A percentile compares a stretch with the other conserved stretches of the same genome.
phyloP scores from a whole-genome alignment of 352 stramenopile genomes.

The Pythium guiyangense region DNA sequence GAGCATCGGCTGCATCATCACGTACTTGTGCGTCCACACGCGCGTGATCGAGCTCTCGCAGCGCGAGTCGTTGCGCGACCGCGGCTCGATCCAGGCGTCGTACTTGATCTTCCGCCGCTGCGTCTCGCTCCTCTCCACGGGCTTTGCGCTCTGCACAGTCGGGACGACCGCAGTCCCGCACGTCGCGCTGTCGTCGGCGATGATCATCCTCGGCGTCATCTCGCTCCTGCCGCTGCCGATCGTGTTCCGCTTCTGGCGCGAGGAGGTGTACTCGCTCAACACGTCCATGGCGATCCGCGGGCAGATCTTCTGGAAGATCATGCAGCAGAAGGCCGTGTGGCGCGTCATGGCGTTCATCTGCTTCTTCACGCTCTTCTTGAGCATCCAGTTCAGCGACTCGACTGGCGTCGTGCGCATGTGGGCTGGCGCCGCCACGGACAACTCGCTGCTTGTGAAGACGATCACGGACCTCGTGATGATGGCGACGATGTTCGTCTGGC shows the following conservation, averaged over 20 bases:
- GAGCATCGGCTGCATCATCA: constrained; percentile 38
- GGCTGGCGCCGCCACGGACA: constrained; percentile 22
- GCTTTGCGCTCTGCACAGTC: constrained; percentile 16
- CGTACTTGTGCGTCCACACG: constrained; percentile 35
- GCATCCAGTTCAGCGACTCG: constrained; percentile 23
- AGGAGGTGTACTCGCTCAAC: constrained; percentile 30
- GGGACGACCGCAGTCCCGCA: constrained; percentile 9
- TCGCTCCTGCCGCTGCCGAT: constrained; percentile 23
- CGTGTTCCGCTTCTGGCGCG: constrained; percentile 28
- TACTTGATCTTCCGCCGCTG: constrained; percentile 34
- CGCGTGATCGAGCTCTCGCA: constrained; percentile 38
- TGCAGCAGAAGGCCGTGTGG: constrained; percentile 44
- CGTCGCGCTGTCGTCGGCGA: constrained; percentile 20
- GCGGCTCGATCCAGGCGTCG: constrained; percentile 23
- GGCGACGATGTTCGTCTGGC: constrained; percentile 25
- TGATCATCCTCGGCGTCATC: constrained; percentile 28
- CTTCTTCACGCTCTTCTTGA: constrained; percentile 28
- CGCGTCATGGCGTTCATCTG: constrained; percentile 30
- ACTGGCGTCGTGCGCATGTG: constrained; percentile 13
- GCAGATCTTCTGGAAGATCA: constrained; percentile 43
- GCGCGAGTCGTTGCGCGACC: constrained; percentile 25
- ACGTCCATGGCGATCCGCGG: constrained; percentile 26
- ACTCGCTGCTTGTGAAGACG: constrained; percentile 23
- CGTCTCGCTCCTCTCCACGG: constrained; percentile 13
- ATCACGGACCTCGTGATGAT: constrained; percentile 25